phyloP scores from a whole-genome alignment of 192 early-diverging fungal species.

The Backusella morwellensis region DNA sequence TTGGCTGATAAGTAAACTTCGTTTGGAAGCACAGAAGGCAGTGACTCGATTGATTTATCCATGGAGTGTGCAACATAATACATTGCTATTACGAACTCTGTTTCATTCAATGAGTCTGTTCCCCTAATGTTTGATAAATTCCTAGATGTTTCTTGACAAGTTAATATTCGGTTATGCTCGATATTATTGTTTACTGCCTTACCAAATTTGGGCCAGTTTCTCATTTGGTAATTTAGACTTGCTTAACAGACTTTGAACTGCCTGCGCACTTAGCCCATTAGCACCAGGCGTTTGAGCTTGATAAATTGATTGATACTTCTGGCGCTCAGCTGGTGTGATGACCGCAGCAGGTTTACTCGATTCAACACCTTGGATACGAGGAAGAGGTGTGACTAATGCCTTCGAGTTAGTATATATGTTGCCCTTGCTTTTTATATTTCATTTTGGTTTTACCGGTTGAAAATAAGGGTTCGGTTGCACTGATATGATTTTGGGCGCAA shows the following conservation, averaged over 20 bases:
- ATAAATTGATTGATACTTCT: slow-evolving; percentile 29
- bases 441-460: slow-evolving; percentile 23
- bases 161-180: neutral
- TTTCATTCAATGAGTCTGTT: slow-evolving; percentile 68
- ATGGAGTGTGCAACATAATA: slow-evolving; percentile 79
- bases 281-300: slow-evolving; percentile 22
- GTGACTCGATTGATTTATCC: slow-evolving; percentile 59
- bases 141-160: slow-evolving; percentile 35
- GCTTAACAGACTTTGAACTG: slow-evolving; percentile 72
- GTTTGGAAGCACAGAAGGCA: slow-evolving; percentile 69
- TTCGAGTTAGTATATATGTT: neutral
- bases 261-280: slow-evolving; percentile 36
- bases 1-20: slow-evolving; percentile 48
- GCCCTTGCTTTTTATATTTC: neutral
- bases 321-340: slow-evolving; percentile 16
- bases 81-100: slow-evolving; percentile 92
- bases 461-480: slow-evolving; percentile 40
- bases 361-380: slow-evolving; percentile 15
- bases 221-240: slow-evolving; percentile 82
- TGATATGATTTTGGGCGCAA: slow-evolving; percentile 71
- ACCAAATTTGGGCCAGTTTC: slow-evolving; percentile 81
- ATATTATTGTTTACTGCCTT: slow-evolving; percentile 14
- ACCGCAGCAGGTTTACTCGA: neutral
- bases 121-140: slow-evolving; percentile 71
- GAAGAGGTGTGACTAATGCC: slow-evolving; percentile 11